These are phyloP conservation scores for Knoxia roxburghii DNA, from an alignment of 257 asterid species.

Conservation along the genomic window DNA sequence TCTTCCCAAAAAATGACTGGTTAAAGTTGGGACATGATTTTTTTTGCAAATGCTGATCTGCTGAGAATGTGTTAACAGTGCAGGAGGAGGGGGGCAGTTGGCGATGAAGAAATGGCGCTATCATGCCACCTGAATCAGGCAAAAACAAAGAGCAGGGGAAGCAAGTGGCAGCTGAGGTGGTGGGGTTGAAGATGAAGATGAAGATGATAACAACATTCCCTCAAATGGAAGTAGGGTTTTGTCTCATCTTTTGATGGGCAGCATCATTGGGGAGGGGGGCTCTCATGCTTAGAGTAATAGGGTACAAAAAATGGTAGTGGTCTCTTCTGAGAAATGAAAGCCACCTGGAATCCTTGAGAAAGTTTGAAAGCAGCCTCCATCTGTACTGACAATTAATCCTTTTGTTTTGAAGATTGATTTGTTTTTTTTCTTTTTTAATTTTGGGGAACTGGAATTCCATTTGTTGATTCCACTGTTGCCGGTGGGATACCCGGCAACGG, in stretches of 20 bases:
- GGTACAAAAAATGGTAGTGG: slow-evolving; percentile 21
- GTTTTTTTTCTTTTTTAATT: too few relatives aligned
- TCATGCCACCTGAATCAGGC: slow-evolving; percentile 7
- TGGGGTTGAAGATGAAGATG: slow-evolving; percentile 12
- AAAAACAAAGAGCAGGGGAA: too few relatives aligned
- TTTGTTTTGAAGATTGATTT: neutral
- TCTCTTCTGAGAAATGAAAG: slow-evolving; percentile 2
- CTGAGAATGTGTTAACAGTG: neutral
- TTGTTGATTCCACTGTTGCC: slow-evolving; percentile 23
- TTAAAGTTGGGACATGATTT: neutral
- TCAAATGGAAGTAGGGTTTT: slow-evolving; percentile 20
- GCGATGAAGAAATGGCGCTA: neutral
- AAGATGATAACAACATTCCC: slow-evolving; percentile 13
- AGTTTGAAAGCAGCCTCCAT: slow-evolving; percentile 10
- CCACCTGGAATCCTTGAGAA: slow-evolving; percentile 4
- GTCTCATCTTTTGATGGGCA: slow-evolving; percentile 23
- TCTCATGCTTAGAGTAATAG: slow-evolving; percentile 15
- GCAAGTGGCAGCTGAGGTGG: slow-evolving; percentile 4
- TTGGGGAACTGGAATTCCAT: slow-evolving; percentile 13
- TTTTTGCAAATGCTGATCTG: slow-evolving; percentile 1
- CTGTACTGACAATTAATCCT: too few relatives aligned
- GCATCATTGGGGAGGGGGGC: slow-evolving; percentile 17
- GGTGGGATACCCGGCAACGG: slow-evolving; percentile 30
- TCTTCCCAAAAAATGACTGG: slow-evolving; percentile 5
- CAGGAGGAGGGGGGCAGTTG: slow-evolving; percentile 4